Conservation (phyloP, 2,329 filamentous ascomycete genomes). For the Geosmithia flava region DNA sequence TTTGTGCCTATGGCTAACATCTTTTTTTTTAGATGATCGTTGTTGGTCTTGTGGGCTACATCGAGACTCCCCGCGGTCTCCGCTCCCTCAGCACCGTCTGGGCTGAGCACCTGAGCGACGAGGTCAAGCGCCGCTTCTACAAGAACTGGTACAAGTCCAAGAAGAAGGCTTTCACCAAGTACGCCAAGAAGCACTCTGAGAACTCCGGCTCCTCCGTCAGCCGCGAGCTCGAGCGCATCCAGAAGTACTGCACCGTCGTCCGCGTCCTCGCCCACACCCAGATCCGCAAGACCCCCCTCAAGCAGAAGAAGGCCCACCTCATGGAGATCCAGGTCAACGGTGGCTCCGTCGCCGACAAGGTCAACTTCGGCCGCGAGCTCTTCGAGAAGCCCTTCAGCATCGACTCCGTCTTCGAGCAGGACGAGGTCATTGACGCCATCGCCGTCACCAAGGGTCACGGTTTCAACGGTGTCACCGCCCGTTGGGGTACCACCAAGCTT, state of each 20-base stretch:
- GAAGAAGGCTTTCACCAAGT: slow-evolving; percentile 99
- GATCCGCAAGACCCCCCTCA: slow-evolving; percentile 97
- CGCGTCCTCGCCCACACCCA: slow-evolving; percentile 98
- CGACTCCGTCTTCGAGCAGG: slow-evolving; percentile 93
- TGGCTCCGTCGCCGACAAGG: slow-evolving; percentile 91
- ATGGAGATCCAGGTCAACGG: slow-evolving; percentile 99
- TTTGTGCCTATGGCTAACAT: slow-evolving; percentile 60
- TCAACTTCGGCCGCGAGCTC: slow-evolving; percentile 84
- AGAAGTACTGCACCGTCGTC: slow-evolving; percentile 99
- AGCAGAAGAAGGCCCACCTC: slow-evolving; percentile 99
- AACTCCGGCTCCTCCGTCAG: slow-evolving; percentile 80
- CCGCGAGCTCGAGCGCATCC: slow-evolving; percentile 98
- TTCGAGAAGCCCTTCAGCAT: slow-evolving; percentile 99
- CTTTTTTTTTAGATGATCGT: slow-evolving; percentile 78
- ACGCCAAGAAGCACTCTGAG: slow-evolving; percentile 99
- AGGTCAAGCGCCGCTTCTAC: slow-evolving; percentile 99
- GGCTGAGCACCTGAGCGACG: slow-evolving; percentile 98
- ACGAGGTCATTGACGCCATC: slow-evolving; percentile 99
- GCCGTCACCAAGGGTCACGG: slow-evolving; percentile 99
- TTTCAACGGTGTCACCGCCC: slow-evolving; percentile 90
- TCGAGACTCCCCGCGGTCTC: slow-evolving; percentile 98
- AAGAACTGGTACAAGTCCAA: slow-evolving; percentile 99
- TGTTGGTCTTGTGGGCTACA: slow-evolving; percentile 99
- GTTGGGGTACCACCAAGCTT: slow-evolving; percentile 99
- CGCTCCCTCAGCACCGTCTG: slow-evolving; percentile 99